Evolutionary conservation across 1,139 yeast species (phyloP).

Genomic region (Meyerozyma athensensis): DNA sequence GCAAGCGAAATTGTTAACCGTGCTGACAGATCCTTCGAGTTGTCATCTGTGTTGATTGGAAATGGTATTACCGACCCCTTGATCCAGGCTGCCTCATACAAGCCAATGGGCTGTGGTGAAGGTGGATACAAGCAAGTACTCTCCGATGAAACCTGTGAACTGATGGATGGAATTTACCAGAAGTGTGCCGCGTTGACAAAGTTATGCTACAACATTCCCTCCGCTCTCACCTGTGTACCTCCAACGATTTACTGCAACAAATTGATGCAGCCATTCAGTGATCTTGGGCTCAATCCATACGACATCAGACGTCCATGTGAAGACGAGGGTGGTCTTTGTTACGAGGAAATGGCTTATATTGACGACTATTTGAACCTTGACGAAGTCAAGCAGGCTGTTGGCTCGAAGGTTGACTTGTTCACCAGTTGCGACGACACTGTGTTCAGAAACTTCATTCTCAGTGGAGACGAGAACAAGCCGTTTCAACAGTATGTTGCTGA

Average conservation of each 20-base stretch:
- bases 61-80: conserved; percentile 80
- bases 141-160: conserved; percentile 54
- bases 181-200: conserved; percentile 50
- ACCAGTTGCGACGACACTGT: conserved; percentile 56
- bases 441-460: conserved; percentile 46
- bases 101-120: conserved; percentile 81
- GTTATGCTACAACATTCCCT: conserved; percentile 49
- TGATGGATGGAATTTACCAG: conserved; percentile 47
- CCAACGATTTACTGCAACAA: conserved; percentile 40
- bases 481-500: conserved; percentile 59
- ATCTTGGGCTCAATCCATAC: conserved; percentile 63
- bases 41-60: conserved; percentile 72
- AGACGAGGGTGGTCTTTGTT: conserved; percentile 49
- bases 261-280: conserved; percentile 47
- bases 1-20: conserved; percentile 67
- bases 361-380: conserved; percentile 57
- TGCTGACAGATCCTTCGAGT: conserved; percentile 62
- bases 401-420: conserved; percentile 51
- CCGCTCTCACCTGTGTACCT: conserved; percentile 49
- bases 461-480: conserved; percentile 64
- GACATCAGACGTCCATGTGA: conserved; percentile 63
- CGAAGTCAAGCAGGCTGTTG: conserved; percentile 56
- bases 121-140: conserved; percentile 73
- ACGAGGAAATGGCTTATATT: conserved; percentile 50
- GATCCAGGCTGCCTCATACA: conserved; percentile 62